Evolutionary conservation across 768 basidiomycete genomes (phyloP).

Genomic region (Roridomyces roridus): DNA sequence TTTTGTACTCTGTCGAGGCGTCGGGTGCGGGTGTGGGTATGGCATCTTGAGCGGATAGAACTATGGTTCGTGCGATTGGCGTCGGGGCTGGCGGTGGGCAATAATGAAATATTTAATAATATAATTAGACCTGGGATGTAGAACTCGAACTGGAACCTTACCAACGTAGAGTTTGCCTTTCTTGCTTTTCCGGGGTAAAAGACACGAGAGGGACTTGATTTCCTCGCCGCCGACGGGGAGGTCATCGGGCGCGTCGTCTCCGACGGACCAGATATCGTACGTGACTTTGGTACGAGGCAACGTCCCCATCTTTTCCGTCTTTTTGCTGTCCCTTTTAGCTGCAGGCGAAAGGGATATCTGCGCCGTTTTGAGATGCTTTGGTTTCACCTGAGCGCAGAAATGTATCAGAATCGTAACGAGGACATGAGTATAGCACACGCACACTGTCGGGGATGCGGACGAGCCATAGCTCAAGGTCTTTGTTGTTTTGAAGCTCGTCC

Average conservation of each 20-base stretch:
- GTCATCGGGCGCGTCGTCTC: conserved; percentile 42
- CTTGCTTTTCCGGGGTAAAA: conserved; percentile 69
- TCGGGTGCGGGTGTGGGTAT: conserved; percentile 44
- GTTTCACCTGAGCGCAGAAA: conserved; percentile 56
- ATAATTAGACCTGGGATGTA: no score
- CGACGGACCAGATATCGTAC: conserved; percentile 74
- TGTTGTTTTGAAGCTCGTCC: conserved; percentile 60
- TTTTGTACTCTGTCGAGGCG: conserved; percentile 42
- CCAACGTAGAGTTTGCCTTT: conserved; percentile 65
- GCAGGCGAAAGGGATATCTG: conserved; percentile 52
- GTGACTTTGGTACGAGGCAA: conserved; percentile 58
- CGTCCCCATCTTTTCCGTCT: conserved; percentile 50
- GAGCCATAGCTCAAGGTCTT: conserved; percentile 74
- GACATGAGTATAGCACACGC: conserved; percentile 34
- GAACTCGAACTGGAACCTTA: no score
- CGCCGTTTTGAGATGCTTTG: conserved; percentile 63
- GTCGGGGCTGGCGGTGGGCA: conserved; percentile 54
- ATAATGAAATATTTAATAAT: not conserved
- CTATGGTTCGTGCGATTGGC: conserved; percentile 61
- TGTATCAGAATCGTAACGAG: conserved; percentile 3
- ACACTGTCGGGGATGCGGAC: conserved; percentile 74
- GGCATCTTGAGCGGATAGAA: conserved; percentile 58
- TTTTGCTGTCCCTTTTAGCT: conserved; percentile 28
- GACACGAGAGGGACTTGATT: conserved; percentile 61
- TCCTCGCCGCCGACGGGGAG: conserved; percentile 63